Evolutionary conservation across 495 filamentous ascomycete genomes (phyloP).

Genomic region (Lasiosphaeria hispida): DNA sequence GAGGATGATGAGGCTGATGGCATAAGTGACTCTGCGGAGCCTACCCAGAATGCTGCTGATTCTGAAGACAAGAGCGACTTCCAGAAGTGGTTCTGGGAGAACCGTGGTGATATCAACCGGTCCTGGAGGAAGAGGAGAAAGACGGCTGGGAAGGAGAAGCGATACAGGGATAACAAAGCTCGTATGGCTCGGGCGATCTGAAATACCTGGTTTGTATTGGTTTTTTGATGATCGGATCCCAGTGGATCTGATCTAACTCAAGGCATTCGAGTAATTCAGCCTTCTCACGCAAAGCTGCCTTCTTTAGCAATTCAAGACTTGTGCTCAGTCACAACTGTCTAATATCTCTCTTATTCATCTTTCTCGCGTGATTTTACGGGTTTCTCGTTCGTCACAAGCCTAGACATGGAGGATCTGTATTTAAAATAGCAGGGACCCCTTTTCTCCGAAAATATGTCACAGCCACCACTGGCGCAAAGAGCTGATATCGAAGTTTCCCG

Average conservation of each 20-base stretch:
- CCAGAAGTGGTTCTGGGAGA: slow-evolving; percentile 88
- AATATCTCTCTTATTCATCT: no score
- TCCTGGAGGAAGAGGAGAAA: slow-evolving; percentile 86
- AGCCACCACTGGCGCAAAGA: no score
- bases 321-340: no score
- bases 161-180: slow-evolving; percentile 78
- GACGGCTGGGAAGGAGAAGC: slow-evolving; percentile 77
- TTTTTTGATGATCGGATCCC: background rate
- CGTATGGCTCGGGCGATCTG: slow-evolving; percentile 50
- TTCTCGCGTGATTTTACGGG: no score
- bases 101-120: slow-evolving; percentile 82
- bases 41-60: slow-evolving; percentile 27
- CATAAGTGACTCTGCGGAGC: slow-evolving; percentile 23
- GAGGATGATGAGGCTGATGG: slow-evolving; percentile 29
- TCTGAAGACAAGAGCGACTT: slow-evolving; percentile 58
- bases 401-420: no score
- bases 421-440: no score
- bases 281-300: no score
- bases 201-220: background rate
- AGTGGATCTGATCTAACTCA: background rate
- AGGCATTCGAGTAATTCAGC: no score
- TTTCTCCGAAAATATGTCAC: no score
- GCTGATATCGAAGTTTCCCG: no score
- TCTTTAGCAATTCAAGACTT: no score
- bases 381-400: no score